Base-by-base conservation (phyloP, 2,329 filamentous ascomycete species). In the Fusarium oligoseptatum region DNA sequence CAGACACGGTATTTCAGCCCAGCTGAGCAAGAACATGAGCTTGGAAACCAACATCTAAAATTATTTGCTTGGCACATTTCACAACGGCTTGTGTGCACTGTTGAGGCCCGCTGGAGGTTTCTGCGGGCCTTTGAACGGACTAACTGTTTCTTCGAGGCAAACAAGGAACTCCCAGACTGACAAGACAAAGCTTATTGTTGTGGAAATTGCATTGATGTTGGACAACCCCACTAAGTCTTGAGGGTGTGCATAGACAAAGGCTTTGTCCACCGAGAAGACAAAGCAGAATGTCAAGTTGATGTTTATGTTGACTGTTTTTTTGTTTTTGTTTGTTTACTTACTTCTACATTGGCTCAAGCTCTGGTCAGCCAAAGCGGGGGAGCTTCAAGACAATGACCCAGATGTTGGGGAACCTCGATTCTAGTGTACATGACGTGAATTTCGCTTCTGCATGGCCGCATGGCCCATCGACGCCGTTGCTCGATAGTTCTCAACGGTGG, bases 401-500 rank as follows among this genome's bases (percentile, higher is more conserved):
- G 64, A 43, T 60, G 43, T 63, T 22, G 55, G 22, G 29, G 20
- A 70, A 65, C 41, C 45, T 65, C 66, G 56, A 52, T 50, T 58
- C 58, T 60, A 39, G 37, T 56, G 36, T 67, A 66, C 64, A 73
- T 68, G 32, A 68, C 17, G 41, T 68, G 66, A 76, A 71, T 75
- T 58, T 75, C 71, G 75, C 71, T 73, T 77, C 57, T 68, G 66
- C 39, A 67, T 67, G 69, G 64, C 62, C 65, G 62, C 48, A 70
- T 72, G 32, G 27, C 55, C 37, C 37, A 64, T 71, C 39, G 58
- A 41, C 58, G 52, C 58, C 36, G 39, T 37, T 61, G 27, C 12
- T 65, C 72, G 66, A 70, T 74, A 66, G 76, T 74, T 68, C 58
- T 67, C 69, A 66, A 41, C 57, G 36, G 60, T 39, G 61, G 69